Base-by-base conservation (phyloP, 306 rosid species). In the Malus sylvestris region DNA sequence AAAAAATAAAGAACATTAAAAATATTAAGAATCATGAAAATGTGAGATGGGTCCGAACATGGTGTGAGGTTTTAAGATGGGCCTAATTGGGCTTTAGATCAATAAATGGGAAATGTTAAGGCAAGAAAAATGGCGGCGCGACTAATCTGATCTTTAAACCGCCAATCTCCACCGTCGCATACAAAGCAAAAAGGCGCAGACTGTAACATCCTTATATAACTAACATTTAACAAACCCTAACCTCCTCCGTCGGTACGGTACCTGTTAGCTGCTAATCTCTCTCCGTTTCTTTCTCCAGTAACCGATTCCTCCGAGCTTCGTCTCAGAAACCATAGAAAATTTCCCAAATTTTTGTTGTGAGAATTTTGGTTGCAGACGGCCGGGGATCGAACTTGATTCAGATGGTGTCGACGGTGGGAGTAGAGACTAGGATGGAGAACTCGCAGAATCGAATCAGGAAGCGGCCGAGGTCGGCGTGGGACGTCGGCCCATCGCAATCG, bases 381-480 rank as follows among this genome's bases (percentile, higher is more conserved):
- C 75, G 27, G 5, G 3, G 57, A 60, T 23, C 77, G 68, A 59
- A 38, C 5, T 71, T 25, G 23, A 19, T 29, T 29, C 22, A 53
- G 70, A 82, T 83, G 91, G 80, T 76, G 46, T 68, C 85, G 33
- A 70, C 85, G 33, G 64, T 83, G 73, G 85, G 79, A 84, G 12
- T 81, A 12, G 83, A 76, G 68, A 71, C 25, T 57, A 38, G 79
- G 46, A 87, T 86, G 97, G 91, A 87, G 79, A 83, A 83, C 78
- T 93, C 85, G 33, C 74, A 85, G 35, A 72, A 74, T 45, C 90
- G 92, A 78, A 83, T 80, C 11, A 79, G 91, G 57, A 93, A 93
- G 84, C 87, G 98, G 46, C 93, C 96, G 78, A 91, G 98, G 63
- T 84, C 90, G 29, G 82, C 90, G 0, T 90, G 98, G 97, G 98